These are phyloP conservation scores for Plantago major DNA, from an alignment of 257 asterid species.

Conservation along the genomic window DNA sequence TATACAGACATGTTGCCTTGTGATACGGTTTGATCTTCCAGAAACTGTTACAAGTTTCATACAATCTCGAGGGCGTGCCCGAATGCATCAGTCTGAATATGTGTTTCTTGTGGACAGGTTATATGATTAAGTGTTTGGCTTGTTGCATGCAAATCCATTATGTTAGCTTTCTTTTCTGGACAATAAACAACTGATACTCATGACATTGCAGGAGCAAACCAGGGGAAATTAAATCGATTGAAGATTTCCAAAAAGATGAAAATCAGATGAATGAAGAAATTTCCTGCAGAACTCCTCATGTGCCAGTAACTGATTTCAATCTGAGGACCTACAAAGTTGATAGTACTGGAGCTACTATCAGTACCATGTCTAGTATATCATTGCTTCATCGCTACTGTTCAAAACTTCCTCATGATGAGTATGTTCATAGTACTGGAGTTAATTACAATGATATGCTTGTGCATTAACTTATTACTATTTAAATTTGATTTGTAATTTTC, in stretches of 20 bases:
- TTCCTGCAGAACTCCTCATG: slow-evolving; percentile 48
- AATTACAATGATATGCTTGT: slow-evolving; percentile 10
- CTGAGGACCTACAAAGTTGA: slow-evolving; percentile 68
- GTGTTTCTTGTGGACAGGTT: slow-evolving; percentile 93
- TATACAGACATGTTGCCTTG: slow-evolving; percentile 98
- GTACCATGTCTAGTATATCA: slow-evolving; percentile 68
- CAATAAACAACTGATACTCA: slow-evolving; percentile 27
- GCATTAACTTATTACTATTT: slow-evolving; percentile 6
- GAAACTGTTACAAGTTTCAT: slow-evolving; percentile 97
- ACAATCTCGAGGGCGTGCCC: slow-evolving; percentile 98
- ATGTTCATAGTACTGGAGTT: slow-evolving; percentile 32
- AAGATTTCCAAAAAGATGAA: slow-evolving; percentile 69
- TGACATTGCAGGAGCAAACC: slow-evolving; percentile 52
- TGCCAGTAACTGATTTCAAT: slow-evolving; percentile 37
- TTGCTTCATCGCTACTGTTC: slow-evolving; percentile 90
- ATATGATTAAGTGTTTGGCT: slow-evolving; percentile 20
- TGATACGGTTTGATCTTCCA: slow-evolving; percentile 97
- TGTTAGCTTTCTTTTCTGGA: slow-evolving; percentile 20
- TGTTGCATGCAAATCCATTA: slow-evolving; percentile 17
- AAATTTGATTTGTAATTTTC: slow-evolving; percentile 14
- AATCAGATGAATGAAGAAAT: slow-evolving; percentile 74
- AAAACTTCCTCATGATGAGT: slow-evolving; percentile 94
- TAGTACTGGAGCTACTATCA: slow-evolving; percentile 77
- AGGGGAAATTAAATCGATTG: slow-evolving; percentile 61
- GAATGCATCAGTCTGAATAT: slow-evolving; percentile 95